These are phyloP conservation scores for Lathyrus tuberosus DNA, from an alignment of 306 rosid genomes.

Conservation along the genomic window DNA sequence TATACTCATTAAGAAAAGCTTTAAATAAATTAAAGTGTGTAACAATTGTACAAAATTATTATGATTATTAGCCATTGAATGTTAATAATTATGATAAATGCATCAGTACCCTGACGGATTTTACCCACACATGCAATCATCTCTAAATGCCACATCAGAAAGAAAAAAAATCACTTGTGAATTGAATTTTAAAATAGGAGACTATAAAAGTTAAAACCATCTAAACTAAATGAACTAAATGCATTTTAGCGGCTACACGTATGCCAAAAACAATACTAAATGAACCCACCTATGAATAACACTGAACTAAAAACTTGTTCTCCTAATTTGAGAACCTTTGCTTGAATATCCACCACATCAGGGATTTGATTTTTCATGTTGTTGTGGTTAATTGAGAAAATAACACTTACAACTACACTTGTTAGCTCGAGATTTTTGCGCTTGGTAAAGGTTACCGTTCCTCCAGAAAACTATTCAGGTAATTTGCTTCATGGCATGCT, in stretches of 20 bases:
- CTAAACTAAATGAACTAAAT: too few species aligned
- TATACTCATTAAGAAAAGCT: not conserved
- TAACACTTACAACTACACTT: constrained; percentile 49
- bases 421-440: constrained; percentile 46
- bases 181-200: too few species aligned
- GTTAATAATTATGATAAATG: too few species aligned
- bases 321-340: constrained; percentile 46
- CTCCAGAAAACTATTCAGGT: constrained; percentile 62
- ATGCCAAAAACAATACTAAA: too few species aligned
- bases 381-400: constrained; percentile 53
- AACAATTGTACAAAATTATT: not conserved
- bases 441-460: constrained; percentile 47
- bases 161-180: too few species aligned
- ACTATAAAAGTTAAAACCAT: too few species aligned
- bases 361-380: constrained; percentile 29
- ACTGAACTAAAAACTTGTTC: constrained; percentile 31
- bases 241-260: too few species aligned
- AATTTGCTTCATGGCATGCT: constrained; percentile 66
- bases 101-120: too few species aligned
- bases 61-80: too few species aligned
- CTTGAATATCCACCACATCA: constrained; percentile 47
- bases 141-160: too few species aligned
- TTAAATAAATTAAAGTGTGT: not conserved
- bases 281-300: constrained; percentile 42
- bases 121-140: too few species aligned